Conservation (phyloP, 2,329 filamentous ascomycete species). For the Thielaviopsis musarum region DNA sequence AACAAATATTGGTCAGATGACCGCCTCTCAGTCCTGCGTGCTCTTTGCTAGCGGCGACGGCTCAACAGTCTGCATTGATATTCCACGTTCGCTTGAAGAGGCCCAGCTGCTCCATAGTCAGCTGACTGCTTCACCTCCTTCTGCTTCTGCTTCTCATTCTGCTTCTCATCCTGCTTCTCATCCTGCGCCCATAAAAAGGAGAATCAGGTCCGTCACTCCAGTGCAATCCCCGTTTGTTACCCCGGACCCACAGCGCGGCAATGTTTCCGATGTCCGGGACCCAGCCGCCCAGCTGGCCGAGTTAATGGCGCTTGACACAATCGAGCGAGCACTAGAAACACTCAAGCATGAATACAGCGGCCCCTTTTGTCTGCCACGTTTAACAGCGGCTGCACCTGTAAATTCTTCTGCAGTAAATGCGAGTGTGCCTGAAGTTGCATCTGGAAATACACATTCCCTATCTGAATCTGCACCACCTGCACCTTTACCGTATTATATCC, state of each 20-base stretch:
- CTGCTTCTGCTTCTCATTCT: slow-evolving; percentile 28
- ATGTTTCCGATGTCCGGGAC: slow-evolving; percentile 14
- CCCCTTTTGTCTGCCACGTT: slow-evolving; percentile 30
- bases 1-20: not conserved
- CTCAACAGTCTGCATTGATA: slow-evolving; percentile 45
- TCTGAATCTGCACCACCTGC: slow-evolving; percentile 6
- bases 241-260: not conserved
- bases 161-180: slow-evolving; percentile 13
- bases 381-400: not conserved
- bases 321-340: slow-evolving; percentile 26
- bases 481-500: slow-evolving; percentile 18
- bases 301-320: slow-evolving; percentile 33
- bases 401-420: not conserved
- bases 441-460: slow-evolving; percentile 9
- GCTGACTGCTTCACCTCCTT: slow-evolving; percentile 12
- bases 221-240: not conserved
- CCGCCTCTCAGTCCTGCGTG: slow-evolving; percentile 15
- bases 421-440: not conserved
- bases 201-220: slow-evolving; percentile 26
- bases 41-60: slow-evolving; percentile 21
- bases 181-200: slow-evolving; percentile 16
- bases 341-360: slow-evolving; percentile 22
- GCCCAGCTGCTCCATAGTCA: slow-evolving; percentile 36
- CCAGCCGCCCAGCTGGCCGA: slow-evolving; percentile 34
- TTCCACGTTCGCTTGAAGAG: slow-evolving; percentile 51